Percentiles rank a stretch among this genome's conserved stretches.
Conservation (phyloP, 2,329 filamentous ascomycete species). For the Hypomyces rosellus region DNA sequence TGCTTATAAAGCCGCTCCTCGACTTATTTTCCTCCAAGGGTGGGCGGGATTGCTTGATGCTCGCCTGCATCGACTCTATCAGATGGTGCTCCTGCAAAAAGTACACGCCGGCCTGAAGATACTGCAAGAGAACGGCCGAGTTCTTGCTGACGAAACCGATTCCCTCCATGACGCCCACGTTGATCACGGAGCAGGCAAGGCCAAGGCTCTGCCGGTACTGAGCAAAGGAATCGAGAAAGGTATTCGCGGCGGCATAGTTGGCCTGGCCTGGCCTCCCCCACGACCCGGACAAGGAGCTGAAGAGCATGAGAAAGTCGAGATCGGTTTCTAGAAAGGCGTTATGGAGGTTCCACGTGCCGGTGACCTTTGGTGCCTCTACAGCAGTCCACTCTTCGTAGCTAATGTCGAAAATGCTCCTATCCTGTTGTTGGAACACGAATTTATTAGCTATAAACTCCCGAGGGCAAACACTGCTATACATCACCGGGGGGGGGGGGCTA, state of each 20-base stretch:
- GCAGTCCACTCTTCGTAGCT: background rate
- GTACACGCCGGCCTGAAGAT: slow-evolving; percentile 1
- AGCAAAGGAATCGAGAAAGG: slow-evolving; percentile 31
- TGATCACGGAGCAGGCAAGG: slow-evolving; percentile 21
- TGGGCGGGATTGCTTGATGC: background rate
- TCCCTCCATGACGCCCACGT: slow-evolving; percentile 30
- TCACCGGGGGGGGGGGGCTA: background rate
- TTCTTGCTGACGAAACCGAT: slow-evolving; percentile 20
- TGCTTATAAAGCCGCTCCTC: background rate
- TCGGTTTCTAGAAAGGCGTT: background rate
- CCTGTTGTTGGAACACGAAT: too few species aligned
- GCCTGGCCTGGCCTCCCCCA: slow-evolving; percentile 27
- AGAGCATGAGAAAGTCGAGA: slow-evolving; percentile 30
- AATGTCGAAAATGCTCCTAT: background rate
- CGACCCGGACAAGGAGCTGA: slow-evolving; percentile 25
- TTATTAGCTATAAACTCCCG: too few species aligned
- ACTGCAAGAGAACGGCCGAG: background rate
- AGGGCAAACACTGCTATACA: too few species aligned
- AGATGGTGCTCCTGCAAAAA: slow-evolving; percentile 14
- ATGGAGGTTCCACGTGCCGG: too few species aligned
- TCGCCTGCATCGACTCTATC: slow-evolving; percentile 8
- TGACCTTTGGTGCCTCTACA: too few species aligned
- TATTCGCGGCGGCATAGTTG: slow-evolving; percentile 36
- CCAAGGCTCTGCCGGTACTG: slow-evolving; percentile 23
- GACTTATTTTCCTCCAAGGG: background rate